phyloP scores from a whole-genome alignment of 768 basidiomycete genomes.

The Myochromella boudieri region DNA sequence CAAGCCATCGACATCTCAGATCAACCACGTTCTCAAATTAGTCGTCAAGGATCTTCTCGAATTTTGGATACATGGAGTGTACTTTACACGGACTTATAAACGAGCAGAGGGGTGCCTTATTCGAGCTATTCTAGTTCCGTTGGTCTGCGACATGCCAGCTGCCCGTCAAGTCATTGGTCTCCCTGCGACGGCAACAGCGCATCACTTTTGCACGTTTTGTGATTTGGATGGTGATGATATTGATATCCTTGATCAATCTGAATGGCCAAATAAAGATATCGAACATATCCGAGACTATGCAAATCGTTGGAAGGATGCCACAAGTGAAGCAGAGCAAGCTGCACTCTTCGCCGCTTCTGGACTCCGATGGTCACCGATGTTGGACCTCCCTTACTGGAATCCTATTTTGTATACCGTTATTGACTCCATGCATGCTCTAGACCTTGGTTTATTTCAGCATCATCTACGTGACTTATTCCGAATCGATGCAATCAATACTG shows the following conservation, averaged over 20 bases:
- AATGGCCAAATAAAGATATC: conserved; percentile 22
- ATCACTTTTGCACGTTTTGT: conserved; percentile 29
- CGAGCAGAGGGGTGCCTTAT: conserved; percentile 17
- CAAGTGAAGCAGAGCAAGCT: conserved; percentile 11
- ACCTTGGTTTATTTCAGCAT: conserved; percentile 30
- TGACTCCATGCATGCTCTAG: too few species aligned
- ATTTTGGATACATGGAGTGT: conserved; percentile 29
- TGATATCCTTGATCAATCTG: conserved; percentile 21
- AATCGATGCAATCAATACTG: conserved; percentile 17
- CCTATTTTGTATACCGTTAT: conserved; percentile 27
- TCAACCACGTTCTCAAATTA: conserved; percentile 34
- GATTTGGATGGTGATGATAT: conserved; percentile 22
- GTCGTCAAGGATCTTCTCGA: conserved; percentile 33
- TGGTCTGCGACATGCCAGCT: conserved; percentile 30
- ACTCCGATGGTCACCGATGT: conserved; percentile 29
- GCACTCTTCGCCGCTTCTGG: conserved; percentile 21
- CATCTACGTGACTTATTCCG: too few species aligned
- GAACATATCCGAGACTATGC: conserved; percentile 16
- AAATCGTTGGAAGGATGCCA: conserved; percentile 23
- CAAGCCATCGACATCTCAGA: conserved; percentile 29
- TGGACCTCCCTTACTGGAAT: conserved; percentile 40
- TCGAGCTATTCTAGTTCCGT: conserved; percentile 14
- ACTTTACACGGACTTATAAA: conserved; percentile 21
- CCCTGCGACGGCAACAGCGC: conserved; percentile 12
- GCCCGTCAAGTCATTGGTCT: conserved; percentile 26